A percentile compares a stretch with the other conserved stretches of the same genome.
These are phyloP conservation scores for Royoungia palumana DNA, from an alignment of 768 basidiomycete species.

Conservation along the genomic window DNA sequence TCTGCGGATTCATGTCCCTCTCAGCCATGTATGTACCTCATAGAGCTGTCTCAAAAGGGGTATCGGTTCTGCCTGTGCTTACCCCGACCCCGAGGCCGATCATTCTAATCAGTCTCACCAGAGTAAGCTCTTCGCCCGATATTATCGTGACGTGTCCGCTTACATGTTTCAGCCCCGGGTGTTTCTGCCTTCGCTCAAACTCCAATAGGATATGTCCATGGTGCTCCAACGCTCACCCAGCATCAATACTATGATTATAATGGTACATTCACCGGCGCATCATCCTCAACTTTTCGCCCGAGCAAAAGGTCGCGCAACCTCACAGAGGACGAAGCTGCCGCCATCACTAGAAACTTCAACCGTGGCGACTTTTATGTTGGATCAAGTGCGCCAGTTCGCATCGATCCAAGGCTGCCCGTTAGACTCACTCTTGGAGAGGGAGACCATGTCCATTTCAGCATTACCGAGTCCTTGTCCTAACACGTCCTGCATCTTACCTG, in stretches of 20 bases:
- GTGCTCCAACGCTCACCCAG: constrained; percentile 48
- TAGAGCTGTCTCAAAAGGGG: constrained; percentile 84
- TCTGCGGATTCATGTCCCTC: constrained; percentile 6
- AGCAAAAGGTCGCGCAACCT: constrained; percentile 74
- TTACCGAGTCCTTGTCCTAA: constrained; percentile 48
- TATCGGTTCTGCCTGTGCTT: constrained; percentile 63
- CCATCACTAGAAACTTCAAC: constrained; percentile 78
- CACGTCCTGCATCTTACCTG: constrained; percentile 13
- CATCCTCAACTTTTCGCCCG: constrained; percentile 76
- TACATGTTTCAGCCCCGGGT: constrained; percentile 27
- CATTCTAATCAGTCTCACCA: constrained; percentile 37
- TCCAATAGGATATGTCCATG: constrained; percentile 37
- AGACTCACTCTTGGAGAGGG: constrained; percentile 77
- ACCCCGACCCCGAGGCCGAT: constrained; percentile 72
- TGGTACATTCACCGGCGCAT: constrained; percentile 62
- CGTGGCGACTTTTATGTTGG: constrained; percentile 84
- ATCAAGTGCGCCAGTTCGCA: constrained; percentile 74
- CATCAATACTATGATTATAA: constrained; percentile 78
- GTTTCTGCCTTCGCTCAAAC: constrained; percentile 38
- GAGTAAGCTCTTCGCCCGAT: constrained; percentile 15
- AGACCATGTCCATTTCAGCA: constrained; percentile 71
- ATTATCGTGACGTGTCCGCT: constrained; percentile 1
- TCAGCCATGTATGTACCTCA: constrained; percentile 3
- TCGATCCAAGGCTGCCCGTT: constrained; percentile 78
- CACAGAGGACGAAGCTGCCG: constrained; percentile 80